Percentiles rank a stretch among this genome's conserved stretches.
phyloP scores from a whole-genome alignment of 164 flowering plant species.

The Paratinospora sagittata region DNA sequence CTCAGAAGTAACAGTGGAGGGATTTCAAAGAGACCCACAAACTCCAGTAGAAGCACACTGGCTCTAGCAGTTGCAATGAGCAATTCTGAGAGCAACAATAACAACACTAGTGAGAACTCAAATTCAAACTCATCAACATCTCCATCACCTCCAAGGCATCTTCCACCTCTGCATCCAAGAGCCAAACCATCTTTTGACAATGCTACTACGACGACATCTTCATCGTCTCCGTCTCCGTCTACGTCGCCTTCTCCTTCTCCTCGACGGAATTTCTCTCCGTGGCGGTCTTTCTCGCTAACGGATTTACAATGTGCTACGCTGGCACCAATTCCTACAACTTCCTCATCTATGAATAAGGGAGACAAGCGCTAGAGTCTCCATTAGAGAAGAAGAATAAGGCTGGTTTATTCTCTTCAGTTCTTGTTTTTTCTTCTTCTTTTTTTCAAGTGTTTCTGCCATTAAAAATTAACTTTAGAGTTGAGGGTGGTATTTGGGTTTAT shows the following conservation, averaged over 20 bases:
- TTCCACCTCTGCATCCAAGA: conserved; percentile 57
- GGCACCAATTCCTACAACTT: not conserved
- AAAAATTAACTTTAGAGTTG: not conserved
- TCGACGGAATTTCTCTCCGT: conserved; percentile 8
- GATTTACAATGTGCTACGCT: conserved; percentile 37
- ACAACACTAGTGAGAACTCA: conserved; percentile 29
- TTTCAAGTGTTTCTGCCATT: too few species aligned
- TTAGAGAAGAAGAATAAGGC: not conserved
- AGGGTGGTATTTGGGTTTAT: not conserved
- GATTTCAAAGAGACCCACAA: conserved; percentile 55
- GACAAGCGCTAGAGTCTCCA: conserved; percentile 10
- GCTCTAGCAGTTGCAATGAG: conserved; percentile 58
- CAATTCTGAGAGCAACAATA: conserved; percentile 33
- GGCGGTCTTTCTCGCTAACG: conserved; percentile 52
- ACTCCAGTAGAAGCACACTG: conserved; percentile 44
- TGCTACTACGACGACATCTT: not conserved
- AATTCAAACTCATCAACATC: conserved; percentile 22
- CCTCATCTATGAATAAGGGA: conserved; percentile 5
- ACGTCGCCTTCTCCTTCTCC: conserved; percentile 18
- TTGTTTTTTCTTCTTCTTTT: not conserved
- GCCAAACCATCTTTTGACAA: not conserved
- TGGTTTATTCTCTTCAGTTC: not conserved
- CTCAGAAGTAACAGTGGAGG: conserved; percentile 42
- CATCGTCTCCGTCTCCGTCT: not conserved
- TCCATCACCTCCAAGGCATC: conserved; percentile 24